phyloP scores from a whole-genome alignment of 1,139 yeast species.

The Blastobotrys apis region DNA sequence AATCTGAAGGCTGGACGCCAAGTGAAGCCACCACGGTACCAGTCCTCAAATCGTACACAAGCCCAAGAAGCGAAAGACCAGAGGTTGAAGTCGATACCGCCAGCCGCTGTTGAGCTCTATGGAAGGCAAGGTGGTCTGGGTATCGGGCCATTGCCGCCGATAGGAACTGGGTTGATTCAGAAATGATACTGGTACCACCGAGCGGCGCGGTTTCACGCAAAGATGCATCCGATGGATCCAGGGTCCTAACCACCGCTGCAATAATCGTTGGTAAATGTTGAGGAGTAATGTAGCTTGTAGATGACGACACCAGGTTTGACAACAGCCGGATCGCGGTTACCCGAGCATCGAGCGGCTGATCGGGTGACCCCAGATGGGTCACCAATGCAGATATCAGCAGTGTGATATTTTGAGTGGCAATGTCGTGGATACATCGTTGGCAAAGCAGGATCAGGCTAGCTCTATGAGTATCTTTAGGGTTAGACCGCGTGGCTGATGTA shows the following conservation, averaged over 20 bases:
- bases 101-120: constrained; percentile 28
- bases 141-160: constrained; percentile 21
- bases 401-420: constrained; percentile 25
- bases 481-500: neutral
- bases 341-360: constrained; percentile 20
- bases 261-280: constrained; percentile 24
- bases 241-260: constrained; percentile 24
- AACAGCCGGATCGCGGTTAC: constrained; percentile 25
- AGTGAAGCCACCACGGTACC: constrained; percentile 25
- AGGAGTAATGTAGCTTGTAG: constrained; percentile 3
- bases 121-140: constrained; percentile 26
- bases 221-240: constrained; percentile 24
- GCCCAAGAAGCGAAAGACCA: constrained; percentile 19
- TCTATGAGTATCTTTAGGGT: neutral
- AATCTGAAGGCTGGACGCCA: constrained; percentile 11
- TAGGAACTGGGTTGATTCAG: constrained; percentile 27
- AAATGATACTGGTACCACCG: constrained; percentile 23
- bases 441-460: constrained; percentile 14
- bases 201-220: constrained; percentile 21
- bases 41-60: constrained; percentile 28
- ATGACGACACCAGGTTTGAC: constrained; percentile 18
- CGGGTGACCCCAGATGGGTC: constrained; percentile 22
- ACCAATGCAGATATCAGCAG: constrained; percentile 26
- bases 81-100: constrained; percentile 23
- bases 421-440: constrained; percentile 23